These are phyloP conservation scores for Metarhizium anisopliae DNA, from an alignment of 2,329 filamentous ascomycete genomes.

Conservation along the genomic window DNA sequence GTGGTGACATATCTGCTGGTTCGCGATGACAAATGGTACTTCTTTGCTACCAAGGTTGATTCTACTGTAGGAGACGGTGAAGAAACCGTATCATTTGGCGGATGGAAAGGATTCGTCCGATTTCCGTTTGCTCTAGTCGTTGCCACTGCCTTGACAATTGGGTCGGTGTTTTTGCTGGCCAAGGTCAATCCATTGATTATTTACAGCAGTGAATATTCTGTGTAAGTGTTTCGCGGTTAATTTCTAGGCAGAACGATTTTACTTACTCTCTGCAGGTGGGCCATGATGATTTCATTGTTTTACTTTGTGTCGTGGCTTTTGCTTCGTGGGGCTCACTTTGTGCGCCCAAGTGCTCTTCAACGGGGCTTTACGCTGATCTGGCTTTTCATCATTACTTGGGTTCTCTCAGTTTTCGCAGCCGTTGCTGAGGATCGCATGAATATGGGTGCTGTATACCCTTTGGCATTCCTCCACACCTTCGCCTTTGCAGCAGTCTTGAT, in stretches of 20 bases:
- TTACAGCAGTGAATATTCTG: conserved; percentile 81
- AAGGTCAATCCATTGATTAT: conserved; percentile 85
- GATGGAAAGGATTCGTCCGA: conserved; percentile 74
- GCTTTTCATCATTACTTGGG: conserved; percentile 71
- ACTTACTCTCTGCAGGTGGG: conserved; percentile 46
- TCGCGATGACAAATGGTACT: conserved; percentile 75
- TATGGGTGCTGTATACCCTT: conserved; percentile 68
- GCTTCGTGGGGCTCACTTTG: conserved; percentile 66
- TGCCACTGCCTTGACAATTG: conserved; percentile 60
- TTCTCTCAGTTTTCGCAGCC: conserved; percentile 60
- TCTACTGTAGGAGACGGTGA: conserved; percentile 49
- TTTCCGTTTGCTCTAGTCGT: conserved; percentile 69
- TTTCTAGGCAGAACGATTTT: background rate
- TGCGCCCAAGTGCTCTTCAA: conserved; percentile 78
- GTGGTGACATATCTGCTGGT: conserved; percentile 60
- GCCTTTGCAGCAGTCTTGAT: conserved; percentile 67
- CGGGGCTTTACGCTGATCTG: conserved; percentile 74
- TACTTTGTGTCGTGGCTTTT: conserved; percentile 77
- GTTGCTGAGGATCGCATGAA: conserved; percentile 68
- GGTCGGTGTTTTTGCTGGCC: conserved; percentile 62
- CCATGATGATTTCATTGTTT: conserved; percentile 76
- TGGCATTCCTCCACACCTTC: conserved; percentile 70
- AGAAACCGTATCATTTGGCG: conserved; percentile 57
- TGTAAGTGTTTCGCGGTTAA: conserved; percentile 34
- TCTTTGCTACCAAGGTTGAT: conserved; percentile 57